Conservation (phyloP, 2,329 filamentous ascomycete species). For the Pseudogymnoascus sp. region DNA sequence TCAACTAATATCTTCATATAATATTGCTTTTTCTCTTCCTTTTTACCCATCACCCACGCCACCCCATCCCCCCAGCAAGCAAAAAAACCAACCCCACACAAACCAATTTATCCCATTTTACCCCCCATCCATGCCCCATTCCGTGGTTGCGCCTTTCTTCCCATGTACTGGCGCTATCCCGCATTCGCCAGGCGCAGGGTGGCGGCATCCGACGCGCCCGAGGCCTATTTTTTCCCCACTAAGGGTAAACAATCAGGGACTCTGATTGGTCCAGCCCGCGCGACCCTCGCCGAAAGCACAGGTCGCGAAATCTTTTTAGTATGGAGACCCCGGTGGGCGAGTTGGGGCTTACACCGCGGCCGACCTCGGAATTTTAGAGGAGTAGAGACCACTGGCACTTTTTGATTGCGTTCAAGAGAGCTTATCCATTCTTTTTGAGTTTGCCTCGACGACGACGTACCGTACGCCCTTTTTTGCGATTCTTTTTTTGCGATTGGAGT, state of each 20-base stretch:
- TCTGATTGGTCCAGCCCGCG: neutral
- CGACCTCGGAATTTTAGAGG: neutral
- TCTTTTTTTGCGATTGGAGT: neutral
- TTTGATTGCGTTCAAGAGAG: neutral
- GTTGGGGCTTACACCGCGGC: neutral
- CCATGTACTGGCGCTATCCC: neutral
- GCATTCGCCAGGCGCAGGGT: neutral
- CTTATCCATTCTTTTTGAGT: neutral
- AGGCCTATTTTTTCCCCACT: neutral
- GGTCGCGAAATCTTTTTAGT: slow-evolving; percentile 5
- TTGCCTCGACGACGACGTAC: neutral
- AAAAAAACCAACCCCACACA: too few relatives aligned
- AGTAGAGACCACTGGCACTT: neutral
- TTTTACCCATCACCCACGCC: neutral
- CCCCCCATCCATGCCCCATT: neutral
- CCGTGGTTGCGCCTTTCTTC: neutral
- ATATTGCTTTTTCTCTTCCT: neutral
- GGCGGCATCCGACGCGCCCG: slow-evolving; percentile 3
- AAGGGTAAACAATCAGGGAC: neutral
- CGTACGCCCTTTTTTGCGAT: neutral
- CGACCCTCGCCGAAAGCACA: neutral
- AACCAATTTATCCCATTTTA: neutral
- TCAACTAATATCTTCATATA: neutral
- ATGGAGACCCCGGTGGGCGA: neutral
- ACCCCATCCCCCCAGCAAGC: too few relatives aligned